Percentiles rank a stretch among this genome's conserved stretches.
Evolutionary conservation across 2,329 filamentous ascomycete genomes (phyloP).

Genomic region (Cladosporium sp.): DNA sequence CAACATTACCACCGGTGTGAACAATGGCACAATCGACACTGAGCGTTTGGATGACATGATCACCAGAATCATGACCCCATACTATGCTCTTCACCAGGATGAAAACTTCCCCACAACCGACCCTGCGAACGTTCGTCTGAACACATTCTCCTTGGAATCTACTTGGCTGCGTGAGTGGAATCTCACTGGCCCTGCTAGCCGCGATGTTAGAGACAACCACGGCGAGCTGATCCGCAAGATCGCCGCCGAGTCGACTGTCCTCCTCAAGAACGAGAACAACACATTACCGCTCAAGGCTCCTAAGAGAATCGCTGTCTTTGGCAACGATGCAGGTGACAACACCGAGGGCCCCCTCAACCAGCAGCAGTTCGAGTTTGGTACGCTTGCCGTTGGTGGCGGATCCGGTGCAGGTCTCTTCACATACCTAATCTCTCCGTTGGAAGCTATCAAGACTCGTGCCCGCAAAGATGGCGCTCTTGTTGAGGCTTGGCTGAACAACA

Average conservation of each 20-base stretch:
- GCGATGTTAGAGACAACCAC: slow-evolving; percentile 54
- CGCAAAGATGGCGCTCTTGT: slow-evolving; percentile 40
- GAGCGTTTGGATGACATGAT: slow-evolving; percentile 57
- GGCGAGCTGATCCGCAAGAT: slow-evolving; percentile 50
- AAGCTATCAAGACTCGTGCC: slow-evolving; percentile 35
- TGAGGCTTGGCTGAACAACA: slow-evolving; percentile 39
- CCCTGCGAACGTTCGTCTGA: background rate
- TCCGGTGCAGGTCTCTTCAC: slow-evolving; percentile 36
- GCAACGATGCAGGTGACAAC: slow-evolving; percentile 51
- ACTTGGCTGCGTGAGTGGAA: slow-evolving; percentile 40
- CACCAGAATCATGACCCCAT: slow-evolving; percentile 45
- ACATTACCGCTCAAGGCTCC: slow-evolving; percentile 48
- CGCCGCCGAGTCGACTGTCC: slow-evolving; percentile 53
- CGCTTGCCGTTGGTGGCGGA: slow-evolving; percentile 39
- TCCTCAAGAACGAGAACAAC: slow-evolving; percentile 60
- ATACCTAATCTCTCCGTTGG: slow-evolving; percentile 37
- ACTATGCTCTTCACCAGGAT: slow-evolving; percentile 66
- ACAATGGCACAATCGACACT: slow-evolving; percentile 46
- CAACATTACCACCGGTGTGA: slow-evolving; percentile 53
- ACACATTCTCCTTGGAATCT: background rate
- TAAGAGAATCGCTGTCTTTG: slow-evolving; percentile 35
- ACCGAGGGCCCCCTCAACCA: slow-evolving; percentile 49
- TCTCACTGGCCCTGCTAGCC: slow-evolving; percentile 39
- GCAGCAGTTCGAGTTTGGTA: slow-evolving; percentile 47
- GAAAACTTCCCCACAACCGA: slow-evolving; percentile 35